phyloP scores from a whole-genome alignment of 2,329 filamentous ascomycete species.

The Calonectria fujianensis region DNA sequence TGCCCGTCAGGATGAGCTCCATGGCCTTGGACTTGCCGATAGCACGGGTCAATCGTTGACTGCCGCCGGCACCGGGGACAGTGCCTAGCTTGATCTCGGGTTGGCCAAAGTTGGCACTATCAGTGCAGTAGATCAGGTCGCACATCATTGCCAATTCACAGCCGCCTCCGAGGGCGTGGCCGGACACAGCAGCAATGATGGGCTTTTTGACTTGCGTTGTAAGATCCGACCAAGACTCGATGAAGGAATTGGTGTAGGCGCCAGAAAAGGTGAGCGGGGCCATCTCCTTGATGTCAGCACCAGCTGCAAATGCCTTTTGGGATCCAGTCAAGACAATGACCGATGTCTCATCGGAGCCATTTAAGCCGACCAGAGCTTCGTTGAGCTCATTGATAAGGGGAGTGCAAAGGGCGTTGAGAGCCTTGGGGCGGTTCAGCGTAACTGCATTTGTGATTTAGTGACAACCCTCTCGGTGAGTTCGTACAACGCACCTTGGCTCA shows the following conservation, averaged over 20 bases:
- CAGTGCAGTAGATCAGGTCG: constrained; percentile 93
- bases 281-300: constrained; percentile 99
- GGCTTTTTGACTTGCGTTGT: constrained; percentile 92
- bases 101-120: constrained; percentile 92
- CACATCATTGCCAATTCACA: constrained; percentile 99
- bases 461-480: constrained; percentile 20
- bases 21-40: constrained; percentile 91
- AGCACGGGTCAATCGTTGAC: constrained; percentile 88
- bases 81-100: constrained; percentile 97
- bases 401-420: constrained; percentile 93
- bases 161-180: constrained; percentile 94
- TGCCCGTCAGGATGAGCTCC: constrained; percentile 92
- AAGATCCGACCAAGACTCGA: constrained; percentile 93
- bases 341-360: constrained; percentile 80
- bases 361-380: constrained; percentile 82
- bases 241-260: constrained; percentile 93
- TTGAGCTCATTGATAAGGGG: constrained; percentile 95
- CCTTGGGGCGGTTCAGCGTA: constrained; percentile 94
- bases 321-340: constrained; percentile 93
- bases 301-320: constrained; percentile 92
- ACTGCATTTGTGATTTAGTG: constrained; percentile 71
- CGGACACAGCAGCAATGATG: constrained; percentile 94
- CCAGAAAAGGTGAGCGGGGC: constrained; percentile 90
- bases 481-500: constrained; percentile 83
- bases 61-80: constrained; percentile 93